Evolutionary conservation across 2,329 filamentous ascomycete species (phyloP).

Genomic region (Venturia asperata): DNA sequence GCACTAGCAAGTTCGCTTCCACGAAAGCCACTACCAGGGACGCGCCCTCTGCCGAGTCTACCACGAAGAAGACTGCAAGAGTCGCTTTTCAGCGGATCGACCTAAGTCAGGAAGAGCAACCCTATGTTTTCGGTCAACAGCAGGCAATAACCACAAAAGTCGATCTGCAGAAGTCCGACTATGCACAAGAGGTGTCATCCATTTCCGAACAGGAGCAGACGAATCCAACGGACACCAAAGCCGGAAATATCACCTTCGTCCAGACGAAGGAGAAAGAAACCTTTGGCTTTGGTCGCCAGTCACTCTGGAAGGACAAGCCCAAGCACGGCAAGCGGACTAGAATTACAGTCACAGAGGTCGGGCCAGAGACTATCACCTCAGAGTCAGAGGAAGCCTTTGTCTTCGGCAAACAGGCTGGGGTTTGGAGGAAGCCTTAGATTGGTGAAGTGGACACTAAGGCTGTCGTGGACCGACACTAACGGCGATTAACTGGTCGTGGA

Average conservation of each 20-base stretch:
- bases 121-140: not conserved
- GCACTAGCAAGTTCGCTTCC: not conserved
- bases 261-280: not conserved
- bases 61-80: not conserved
- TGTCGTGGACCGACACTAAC: not conserved
- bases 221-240: not conserved
- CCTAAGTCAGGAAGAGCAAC: not conserved
- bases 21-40: not conserved
- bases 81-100: not conserved
- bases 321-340: not conserved
- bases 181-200: not conserved
- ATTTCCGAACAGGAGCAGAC: not conserved
- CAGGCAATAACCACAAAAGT: not conserved
- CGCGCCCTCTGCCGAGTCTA: not conserved
- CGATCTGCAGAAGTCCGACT: not conserved
- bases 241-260: not conserved
- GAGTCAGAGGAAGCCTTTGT: conserved; percentile 2
- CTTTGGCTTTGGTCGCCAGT: not conserved
- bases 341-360: not conserved
- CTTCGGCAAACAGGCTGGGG: not conserved
- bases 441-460: not conserved
- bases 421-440: not conserved
- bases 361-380: not conserved
- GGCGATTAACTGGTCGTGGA: no score
- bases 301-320: not conserved